Base-by-base conservation (phyloP, 2,329 filamentous ascomycete genomes). In the Pseudopithomyces maydicus region DNA sequence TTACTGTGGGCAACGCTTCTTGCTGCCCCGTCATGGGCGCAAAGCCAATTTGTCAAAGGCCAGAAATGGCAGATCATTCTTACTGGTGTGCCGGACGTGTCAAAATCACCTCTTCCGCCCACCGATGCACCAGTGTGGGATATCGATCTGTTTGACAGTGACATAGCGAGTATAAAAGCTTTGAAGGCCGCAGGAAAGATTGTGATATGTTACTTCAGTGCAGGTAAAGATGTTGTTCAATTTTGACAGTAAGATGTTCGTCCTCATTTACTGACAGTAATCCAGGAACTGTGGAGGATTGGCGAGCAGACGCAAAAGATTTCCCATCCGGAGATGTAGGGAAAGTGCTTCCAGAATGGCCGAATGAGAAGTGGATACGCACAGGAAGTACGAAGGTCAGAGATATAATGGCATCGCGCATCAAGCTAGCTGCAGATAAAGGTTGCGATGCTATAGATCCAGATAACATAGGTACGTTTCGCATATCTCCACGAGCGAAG, bases 131-230 rank as follows among this genome's bases (percentile, higher is more conserved):
- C 58, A 2, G 68, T 73, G 2, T 72, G 69, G 65, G 70, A 72
- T 44, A 60, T 73, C 38, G 70, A 74, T 52, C 56, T 74, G 0
- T 72, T 74, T 46, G 66, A 71, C 52, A 74, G 59, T 41, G 62
- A 67, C 10, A 55, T 54, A 8, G 57, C 68, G 15, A 63, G 59
- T 1, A 64, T 73, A 29, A 41, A 32, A 39, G 33, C 61, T 23
- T 53, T 73, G 26, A 68, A 73, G 36, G 52, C 56, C 6, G 42
- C 62, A 22, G 70, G 70, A 10, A 71, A 71, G 53, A 63, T 56
- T 29, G 68, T 73, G 26, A 69, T 73, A 19, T 72, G 70, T 48
- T 74, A 74, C 36, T 73, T 73, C 55, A 72, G 68, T 55, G 71
- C 70, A 12, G 38, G 38, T 41, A 7, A n/a, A 6, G 38, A 17